phyloP scores from a whole-genome alignment of 2,329 filamentous ascomycete species.

The Botryotinia narcissicola region DNA sequence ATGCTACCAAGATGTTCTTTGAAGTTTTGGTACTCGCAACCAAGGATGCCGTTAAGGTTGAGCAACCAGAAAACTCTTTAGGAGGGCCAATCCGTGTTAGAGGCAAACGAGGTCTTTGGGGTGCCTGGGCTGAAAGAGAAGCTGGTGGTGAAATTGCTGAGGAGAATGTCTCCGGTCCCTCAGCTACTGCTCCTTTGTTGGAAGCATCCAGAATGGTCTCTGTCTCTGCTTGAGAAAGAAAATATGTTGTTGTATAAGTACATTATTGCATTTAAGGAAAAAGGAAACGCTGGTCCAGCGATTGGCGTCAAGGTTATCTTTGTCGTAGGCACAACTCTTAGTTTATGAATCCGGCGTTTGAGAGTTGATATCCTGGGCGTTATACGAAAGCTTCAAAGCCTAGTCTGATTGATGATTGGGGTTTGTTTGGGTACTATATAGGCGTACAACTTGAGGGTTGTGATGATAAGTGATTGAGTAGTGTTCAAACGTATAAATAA shows the following conservation, averaged over 20 bases:
- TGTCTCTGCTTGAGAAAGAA: constrained; percentile 6
- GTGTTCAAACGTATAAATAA: not conserved
- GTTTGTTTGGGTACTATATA: not conserved
- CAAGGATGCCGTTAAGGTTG: constrained; percentile 96
- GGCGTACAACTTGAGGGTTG: not conserved
- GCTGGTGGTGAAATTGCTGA: constrained; percentile 59
- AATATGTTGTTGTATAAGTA: constrained; percentile 13
- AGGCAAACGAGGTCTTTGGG: constrained; percentile 95
- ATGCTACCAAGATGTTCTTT: constrained; percentile 99
- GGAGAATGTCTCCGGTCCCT: constrained; percentile 21
- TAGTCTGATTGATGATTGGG: not conserved
- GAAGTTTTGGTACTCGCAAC: constrained; percentile 93
- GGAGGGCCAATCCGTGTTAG: constrained; percentile 80
- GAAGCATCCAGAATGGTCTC: constrained; percentile 19
- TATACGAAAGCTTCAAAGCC: not conserved
- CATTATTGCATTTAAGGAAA: constrained; percentile 12
- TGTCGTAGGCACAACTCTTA: constrained; percentile 1
- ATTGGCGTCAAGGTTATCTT: constrained; percentile 11
- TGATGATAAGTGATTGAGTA: not conserved
- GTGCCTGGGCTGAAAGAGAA: constrained; percentile 84
- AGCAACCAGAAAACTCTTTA: constrained; percentile 71
- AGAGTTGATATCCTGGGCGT: constrained; percentile 15
- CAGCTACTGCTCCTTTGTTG: constrained; percentile 11
- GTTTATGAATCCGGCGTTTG: constrained; percentile 15
- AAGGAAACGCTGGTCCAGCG: constrained; percentile 1